Conservation (phyloP, 305 asterid genomes). For the Plantago rigida region DNA sequence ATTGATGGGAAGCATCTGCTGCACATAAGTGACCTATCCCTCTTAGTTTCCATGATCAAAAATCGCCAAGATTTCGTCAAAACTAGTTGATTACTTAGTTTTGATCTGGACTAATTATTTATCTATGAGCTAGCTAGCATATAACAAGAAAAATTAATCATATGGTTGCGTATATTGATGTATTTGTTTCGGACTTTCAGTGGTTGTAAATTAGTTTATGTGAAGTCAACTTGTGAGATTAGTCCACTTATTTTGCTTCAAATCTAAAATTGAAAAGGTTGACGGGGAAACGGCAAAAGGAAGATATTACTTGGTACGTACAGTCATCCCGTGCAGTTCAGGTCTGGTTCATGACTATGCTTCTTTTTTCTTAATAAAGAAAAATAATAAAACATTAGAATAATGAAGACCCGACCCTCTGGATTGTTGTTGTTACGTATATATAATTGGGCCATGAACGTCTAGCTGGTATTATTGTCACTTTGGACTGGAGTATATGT, state of each 20-base stretch:
- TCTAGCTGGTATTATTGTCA: too few relatives aligned
- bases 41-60: constrained; percentile 32
- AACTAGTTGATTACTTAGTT: too few relatives aligned
- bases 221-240: constrained; percentile 27
- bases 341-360: neutral
- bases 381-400: too few relatives aligned
- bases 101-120: too few relatives aligned
- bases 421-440: too few relatives aligned
- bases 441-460: too few relatives aligned
- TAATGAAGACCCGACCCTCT: too few relatives aligned
- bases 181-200: too few relatives aligned
- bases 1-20: constrained; percentile 35
- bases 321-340: neutral
- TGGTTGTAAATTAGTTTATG: neutral
- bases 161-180: neutral
- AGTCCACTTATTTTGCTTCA: constrained; percentile 16
- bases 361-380: too few relatives aligned
- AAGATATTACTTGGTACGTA: neutral
- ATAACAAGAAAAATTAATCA: constrained; percentile 1
- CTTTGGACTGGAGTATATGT: too few relatives aligned
- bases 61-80: constrained; percentile 11
- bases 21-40: constrained; percentile 32
- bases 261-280: constrained; percentile 6
- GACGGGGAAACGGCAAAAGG: constrained; percentile 3
- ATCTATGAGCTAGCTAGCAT: constrained; percentile 12